Base-by-base conservation (phyloP, 768 basidiomycete species). In the Auriculariales sp. region DNA sequence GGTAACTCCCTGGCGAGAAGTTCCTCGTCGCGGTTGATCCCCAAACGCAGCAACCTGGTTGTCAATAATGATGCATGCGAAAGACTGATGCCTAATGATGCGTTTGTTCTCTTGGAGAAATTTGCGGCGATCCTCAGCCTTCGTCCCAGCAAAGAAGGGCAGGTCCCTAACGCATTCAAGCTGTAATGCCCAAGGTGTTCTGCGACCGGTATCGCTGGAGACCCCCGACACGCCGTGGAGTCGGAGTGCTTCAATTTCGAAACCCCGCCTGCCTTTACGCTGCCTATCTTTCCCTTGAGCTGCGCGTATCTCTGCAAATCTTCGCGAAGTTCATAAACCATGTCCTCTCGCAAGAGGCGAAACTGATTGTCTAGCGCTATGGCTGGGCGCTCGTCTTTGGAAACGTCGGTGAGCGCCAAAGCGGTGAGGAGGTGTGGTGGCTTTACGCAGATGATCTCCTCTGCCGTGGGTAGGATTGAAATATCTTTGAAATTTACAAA, bases 321-420 rank as follows among this genome's bases (percentile, higher is more conserved):
- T 10, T 81, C 79, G 22, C 67, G 67, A 46, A 81, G 66, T 50
- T 78, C 74, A 50, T 69, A 64, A 2, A 81, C 48, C 74, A 79
- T 77, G 46, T 79, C 80, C 54, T 81, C 81, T 6, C 82, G 63
- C 10, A 81, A 58, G 15, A 83, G 65, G 7, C 82, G 72, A 58
- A 79, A 83, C 47, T 78, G 78, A 46, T 80, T 79, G 53, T 83
- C 81, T 3, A 82, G 66, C 14, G 27, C 5, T 2, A 9, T 9
- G 0, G 71, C 64, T 3, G 67, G 54, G 3, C 76, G 70, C 12
- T 55, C 59, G 1, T 60, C 57, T 24, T 63, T 63, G n/a, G n/a
- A n/a, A 3, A 71, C 64, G 48, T 75, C 71, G 3, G 74, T 72
- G 0, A 77, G 60, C 5, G 65, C 60, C 3, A 64, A 54, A 6